phyloP scores from a whole-genome alignment of 164 flowering plant species.

The Chimonanthus salicifolius region DNA sequence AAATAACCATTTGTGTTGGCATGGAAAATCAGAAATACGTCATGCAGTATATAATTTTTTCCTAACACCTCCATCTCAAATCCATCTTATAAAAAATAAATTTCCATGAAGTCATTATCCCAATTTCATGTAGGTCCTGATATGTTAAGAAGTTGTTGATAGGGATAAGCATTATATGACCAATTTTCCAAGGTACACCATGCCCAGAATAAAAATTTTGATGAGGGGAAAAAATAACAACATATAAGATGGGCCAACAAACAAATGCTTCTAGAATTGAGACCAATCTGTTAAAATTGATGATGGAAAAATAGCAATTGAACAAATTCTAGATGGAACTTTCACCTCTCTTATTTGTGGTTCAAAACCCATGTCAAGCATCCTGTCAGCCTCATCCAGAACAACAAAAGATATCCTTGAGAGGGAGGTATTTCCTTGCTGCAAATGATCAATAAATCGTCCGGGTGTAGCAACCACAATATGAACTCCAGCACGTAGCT shows the following conservation, averaged over 20 bases:
- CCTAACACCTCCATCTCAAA: background rate
- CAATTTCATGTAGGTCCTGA: background rate
- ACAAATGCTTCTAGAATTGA: background rate
- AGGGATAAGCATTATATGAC: background rate
- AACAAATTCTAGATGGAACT: background rate
- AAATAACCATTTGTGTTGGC: background rate
- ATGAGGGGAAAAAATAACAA: background rate
- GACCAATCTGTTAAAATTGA: background rate
- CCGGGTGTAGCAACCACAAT: conserved; percentile 78
- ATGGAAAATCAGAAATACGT: background rate
- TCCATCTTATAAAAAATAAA: too few relatives aligned
- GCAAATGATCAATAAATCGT: conserved; percentile 58
- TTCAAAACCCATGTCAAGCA: conserved; percentile 82
- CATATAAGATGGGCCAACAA: background rate
- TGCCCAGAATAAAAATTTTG: background rate
- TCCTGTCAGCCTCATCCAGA: conserved; percentile 72
- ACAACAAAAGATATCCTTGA: conserved; percentile 45
- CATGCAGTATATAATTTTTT: background rate
- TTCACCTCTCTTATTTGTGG: conserved; percentile 40
- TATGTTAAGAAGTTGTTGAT: too few relatives aligned
- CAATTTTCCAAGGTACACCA: background rate
- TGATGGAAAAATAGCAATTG: background rate
- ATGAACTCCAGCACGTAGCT: conserved; percentile 40
- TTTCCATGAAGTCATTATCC: background rate
- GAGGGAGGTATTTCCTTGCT: conserved; percentile 48